phyloP scores from a whole-genome alignment of 306 rosid genomes.

The Begonia fuchsioides region DNA sequence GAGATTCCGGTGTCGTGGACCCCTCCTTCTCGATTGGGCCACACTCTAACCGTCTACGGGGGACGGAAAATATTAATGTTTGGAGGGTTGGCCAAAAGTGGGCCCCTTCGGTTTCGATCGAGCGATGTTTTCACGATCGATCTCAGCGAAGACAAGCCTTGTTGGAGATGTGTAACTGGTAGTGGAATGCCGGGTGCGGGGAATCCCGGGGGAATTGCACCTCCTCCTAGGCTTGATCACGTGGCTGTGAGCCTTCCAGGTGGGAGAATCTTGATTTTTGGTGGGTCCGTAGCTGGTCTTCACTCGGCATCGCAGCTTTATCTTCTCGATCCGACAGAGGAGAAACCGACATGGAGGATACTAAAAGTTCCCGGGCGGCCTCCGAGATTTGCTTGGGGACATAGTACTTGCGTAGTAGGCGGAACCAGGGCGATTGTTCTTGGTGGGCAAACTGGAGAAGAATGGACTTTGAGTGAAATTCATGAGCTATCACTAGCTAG shows the following conservation, averaged over 20 bases:
- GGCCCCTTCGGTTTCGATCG: slow-evolving; percentile 89
- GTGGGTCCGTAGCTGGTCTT: slow-evolving; percentile 99
- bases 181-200: slow-evolving; percentile 98
- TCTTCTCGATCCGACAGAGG: slow-evolving; percentile 87
- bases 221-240: slow-evolving; percentile 99
- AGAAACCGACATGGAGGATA: slow-evolving; percentile 97
- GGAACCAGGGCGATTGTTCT: slow-evolving; percentile 95
- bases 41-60: slow-evolving; percentile 88
- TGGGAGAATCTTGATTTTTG: slow-evolving; percentile 92
- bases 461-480: slow-evolving; percentile 94
- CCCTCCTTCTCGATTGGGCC: slow-evolving; percentile 96
- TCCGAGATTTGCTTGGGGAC: slow-evolving; percentile 99
- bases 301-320: slow-evolving; percentile 98
- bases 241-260: slow-evolving; percentile 97
- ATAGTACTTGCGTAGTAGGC: slow-evolving; percentile 96
- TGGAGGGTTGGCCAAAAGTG: slow-evolving; percentile 99
- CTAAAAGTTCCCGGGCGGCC: slow-evolving; percentile 89
- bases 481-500: slow-evolving; percentile 93
- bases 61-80: slow-evolving; percentile 97
- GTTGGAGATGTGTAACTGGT: slow-evolving; percentile 96
- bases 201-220: slow-evolving; percentile 93
- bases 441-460: slow-evolving; percentile 99
- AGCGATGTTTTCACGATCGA: slow-evolving; percentile 96
- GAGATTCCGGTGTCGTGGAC: slow-evolving; percentile 98
- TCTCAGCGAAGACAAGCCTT: slow-evolving; percentile 88